Percentiles rank a stretch among this genome's conserved stretches.
These are phyloP conservation scores for Isoetes taiwanensis DNA, from an alignment of 75 land plant species.

Conservation along the genomic window DNA sequence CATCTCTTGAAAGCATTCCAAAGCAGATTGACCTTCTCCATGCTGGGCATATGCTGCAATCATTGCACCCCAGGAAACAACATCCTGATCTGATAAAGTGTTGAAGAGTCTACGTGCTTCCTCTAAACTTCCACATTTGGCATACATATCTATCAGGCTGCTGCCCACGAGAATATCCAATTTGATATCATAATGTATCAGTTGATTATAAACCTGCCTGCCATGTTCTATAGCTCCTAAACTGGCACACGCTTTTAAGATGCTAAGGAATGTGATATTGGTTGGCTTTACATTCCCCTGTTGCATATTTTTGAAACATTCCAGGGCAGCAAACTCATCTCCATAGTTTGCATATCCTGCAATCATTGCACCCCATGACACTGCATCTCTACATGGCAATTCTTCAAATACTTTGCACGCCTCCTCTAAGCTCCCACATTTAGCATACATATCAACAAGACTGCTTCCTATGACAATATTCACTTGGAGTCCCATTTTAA, in stretches of 20 bases:
- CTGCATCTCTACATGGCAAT: background rate
- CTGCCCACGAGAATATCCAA: conserved; percentile 6
- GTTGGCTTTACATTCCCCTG: conserved; percentile 19
- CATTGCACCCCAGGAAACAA: background rate
- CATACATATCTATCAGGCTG: conserved; percentile 9
- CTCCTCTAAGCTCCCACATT: conserved; percentile 7
- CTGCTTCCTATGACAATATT: background rate
- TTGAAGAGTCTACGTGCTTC: conserved; percentile 1
- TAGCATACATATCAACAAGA: conserved; percentile 15
- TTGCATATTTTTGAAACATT: conserved; percentile 34
- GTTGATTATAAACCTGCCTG: conserved; percentile 2
- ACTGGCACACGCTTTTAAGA: conserved; percentile 21
- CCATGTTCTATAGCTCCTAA: conserved; percentile 9
- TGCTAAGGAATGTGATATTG: conserved; percentile 29
- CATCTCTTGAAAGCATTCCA: background rate
- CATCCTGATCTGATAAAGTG: background rate
- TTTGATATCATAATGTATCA: background rate
- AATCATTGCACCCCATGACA: conserved; percentile 16
- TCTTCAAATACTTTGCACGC: conserved; percentile 7
- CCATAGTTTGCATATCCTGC: conserved; percentile 7
- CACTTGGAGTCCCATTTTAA: background rate
- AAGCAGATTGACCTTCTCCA: background rate
- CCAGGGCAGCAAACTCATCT: conserved; percentile 13
- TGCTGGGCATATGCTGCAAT: background rate
- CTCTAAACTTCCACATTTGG: conserved; percentile 10